Evolutionary conservation across 2,329 filamentous ascomycete species (phyloP).

Genomic region (Paraphoma sp.): DNA sequence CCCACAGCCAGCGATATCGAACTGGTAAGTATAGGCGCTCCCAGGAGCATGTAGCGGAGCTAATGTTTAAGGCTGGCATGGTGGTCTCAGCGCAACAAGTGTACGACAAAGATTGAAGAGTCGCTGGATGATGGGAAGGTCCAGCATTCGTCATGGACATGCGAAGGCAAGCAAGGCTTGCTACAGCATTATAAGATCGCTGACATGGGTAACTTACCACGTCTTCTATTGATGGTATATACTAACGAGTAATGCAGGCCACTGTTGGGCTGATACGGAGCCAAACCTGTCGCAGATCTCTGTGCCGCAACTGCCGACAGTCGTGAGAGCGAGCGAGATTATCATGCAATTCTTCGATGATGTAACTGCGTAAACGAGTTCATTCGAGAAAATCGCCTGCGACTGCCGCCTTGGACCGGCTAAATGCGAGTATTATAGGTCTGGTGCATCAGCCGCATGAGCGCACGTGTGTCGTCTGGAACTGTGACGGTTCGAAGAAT

Average conservation of each 20-base stretch:
- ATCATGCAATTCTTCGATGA: slow-evolving; percentile 55
- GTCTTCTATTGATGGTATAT: background rate
- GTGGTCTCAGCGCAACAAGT: slow-evolving; percentile 53
- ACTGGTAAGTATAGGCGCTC: slow-evolving; percentile 44
- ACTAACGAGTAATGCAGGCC: slow-evolving; percentile 32
- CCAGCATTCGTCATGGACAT: slow-evolving; percentile 54
- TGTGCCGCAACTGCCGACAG: slow-evolving; percentile 49
- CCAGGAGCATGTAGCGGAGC: no score
- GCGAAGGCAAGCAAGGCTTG: slow-evolving; percentile 41
- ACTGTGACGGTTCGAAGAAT: slow-evolving; percentile 7
- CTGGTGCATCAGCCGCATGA: slow-evolving; percentile 7
- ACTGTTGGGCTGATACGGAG: slow-evolving; percentile 56
- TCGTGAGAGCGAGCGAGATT: slow-evolving; percentile 54
- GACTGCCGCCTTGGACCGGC: background rate
- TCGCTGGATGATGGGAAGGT: slow-evolving; percentile 50
- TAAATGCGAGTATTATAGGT: slow-evolving; percentile 4
- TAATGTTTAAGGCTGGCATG: slow-evolving; percentile 35
- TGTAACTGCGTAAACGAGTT: background rate
- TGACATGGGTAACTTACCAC: slow-evolving; percentile 46
- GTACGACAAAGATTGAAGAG: slow-evolving; percentile 38
- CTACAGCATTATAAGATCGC: slow-evolving; percentile 57
- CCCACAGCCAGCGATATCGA: slow-evolving; percentile 53
- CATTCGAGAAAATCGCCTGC: background rate
- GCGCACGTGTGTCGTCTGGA: slow-evolving; percentile 6
- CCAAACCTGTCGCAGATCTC: slow-evolving; percentile 54